A percentile compares a stretch with the other conserved stretches of the same genome.
Evolutionary conservation across 2,329 filamentous ascomycete genomes (phyloP).

Genomic region (Cytospora schulzeri): DNA sequence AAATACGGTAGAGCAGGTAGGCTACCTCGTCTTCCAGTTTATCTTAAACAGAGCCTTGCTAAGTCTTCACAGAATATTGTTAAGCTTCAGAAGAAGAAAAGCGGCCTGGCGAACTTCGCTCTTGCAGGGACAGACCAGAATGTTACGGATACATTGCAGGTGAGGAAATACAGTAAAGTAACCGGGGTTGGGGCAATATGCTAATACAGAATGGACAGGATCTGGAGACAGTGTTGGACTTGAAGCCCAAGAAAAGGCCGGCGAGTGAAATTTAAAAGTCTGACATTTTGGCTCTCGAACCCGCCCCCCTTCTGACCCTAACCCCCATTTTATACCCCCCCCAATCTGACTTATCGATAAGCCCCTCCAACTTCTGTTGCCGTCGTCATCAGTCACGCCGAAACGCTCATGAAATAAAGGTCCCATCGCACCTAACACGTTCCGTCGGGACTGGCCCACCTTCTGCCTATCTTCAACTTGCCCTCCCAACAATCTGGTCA

Average conservation of each 20-base stretch:
- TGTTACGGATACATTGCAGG: slow-evolving; percentile 4
- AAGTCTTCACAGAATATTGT: slow-evolving; percentile 2
- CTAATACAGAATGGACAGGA: too few species aligned
- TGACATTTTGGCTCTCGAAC: too few species aligned
- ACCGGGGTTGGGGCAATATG: too few species aligned
- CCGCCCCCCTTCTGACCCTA: too few species aligned
- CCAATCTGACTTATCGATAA: neutral
- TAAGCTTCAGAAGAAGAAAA: slow-evolving; percentile 7
- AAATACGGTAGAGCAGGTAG: slow-evolving; percentile 48
- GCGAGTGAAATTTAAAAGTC: too few species aligned
- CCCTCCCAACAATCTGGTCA: neutral
- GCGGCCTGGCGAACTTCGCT: neutral
- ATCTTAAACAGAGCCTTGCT: neutral
- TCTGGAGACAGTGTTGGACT: too few species aligned
- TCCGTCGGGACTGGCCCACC: neutral
- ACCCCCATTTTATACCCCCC: neutral
- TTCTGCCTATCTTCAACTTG: neutral
- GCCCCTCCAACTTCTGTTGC: slow-evolving; percentile 1
- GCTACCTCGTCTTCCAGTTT: neutral
- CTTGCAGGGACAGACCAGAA: neutral
- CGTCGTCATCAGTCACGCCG: slow-evolving; percentile 11
- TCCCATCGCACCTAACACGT: neutral
- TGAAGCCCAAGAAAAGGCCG: too few species aligned
- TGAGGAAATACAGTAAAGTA: neutral
- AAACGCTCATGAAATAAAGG: neutral